Percentiles rank a stretch among this genome's conserved stretches.
phyloP scores from a whole-genome alignment of 1,139 yeast species.

The Oligophagozyma castellii region DNA sequence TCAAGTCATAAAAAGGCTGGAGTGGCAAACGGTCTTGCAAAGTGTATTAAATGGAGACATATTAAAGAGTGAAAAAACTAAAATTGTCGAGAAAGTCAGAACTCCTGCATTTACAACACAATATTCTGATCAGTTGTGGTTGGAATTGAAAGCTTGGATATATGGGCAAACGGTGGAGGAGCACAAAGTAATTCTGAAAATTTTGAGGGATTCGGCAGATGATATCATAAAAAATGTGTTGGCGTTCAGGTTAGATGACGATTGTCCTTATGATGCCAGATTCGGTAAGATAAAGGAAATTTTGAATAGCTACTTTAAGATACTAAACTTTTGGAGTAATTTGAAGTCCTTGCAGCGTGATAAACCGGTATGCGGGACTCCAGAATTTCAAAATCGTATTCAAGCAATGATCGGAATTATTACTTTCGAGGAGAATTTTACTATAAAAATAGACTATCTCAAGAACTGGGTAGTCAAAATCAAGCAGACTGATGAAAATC shows the following conservation, averaged over 20 bases:
- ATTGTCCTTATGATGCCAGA: conserved; percentile 9
- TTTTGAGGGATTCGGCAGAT: conserved; percentile 63
- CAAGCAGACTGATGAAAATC: conserved; percentile 44
- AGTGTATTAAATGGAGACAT: conserved; percentile 92
- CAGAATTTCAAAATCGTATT: conserved; percentile 49
- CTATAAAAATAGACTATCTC: conserved; percentile 39
- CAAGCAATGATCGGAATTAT: conserved; percentile 82
- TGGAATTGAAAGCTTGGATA: conserved; percentile 72
- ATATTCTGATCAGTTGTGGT: conserved; percentile 54
- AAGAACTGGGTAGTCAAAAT: conserved; percentile 61
- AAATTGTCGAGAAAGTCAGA: conserved; percentile 36
- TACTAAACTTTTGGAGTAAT: conserved; percentile 73
- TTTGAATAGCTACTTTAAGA: conserved; percentile 49
- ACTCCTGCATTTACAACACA: conserved; percentile 36
- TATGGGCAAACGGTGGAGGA: conserved; percentile 73
- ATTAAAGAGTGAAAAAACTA: conserved; percentile 78
- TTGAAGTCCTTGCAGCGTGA: conserved; percentile 65
- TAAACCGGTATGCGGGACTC: conserved; percentile 56
- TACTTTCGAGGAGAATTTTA: conserved; percentile 58
- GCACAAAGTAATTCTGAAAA: conserved; percentile 58
- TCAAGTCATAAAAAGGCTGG: conserved; percentile 64
- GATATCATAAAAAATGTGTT: conserved; percentile 57
- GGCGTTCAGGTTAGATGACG: conserved; percentile 22
- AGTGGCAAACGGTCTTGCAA: conserved; percentile 92
- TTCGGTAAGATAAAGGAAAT: conserved; percentile 22